Conservation (phyloP, 306 rosid genomes). For the Mimosa bimucronata region DNA sequence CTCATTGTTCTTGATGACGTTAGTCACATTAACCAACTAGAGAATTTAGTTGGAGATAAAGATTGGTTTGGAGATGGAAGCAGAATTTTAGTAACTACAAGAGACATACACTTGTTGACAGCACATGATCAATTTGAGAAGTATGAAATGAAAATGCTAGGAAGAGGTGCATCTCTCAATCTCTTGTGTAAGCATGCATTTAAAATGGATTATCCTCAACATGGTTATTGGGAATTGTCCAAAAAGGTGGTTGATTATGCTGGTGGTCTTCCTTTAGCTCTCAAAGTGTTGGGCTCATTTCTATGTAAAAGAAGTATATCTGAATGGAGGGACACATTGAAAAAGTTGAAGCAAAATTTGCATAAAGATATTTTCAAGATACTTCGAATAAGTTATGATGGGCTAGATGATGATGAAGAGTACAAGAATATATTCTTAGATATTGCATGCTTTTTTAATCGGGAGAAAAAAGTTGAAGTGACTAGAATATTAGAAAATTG, state of each 20-base stretch:
- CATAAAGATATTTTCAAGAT: not conserved
- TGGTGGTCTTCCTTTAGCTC: slow-evolving; percentile 24
- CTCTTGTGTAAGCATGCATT: not conserved
- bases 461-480: not conserved
- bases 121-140: not conserved
- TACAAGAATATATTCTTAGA: slow-evolving; percentile 17
- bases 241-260: not conserved
- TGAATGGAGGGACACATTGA: not conserved
- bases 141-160: not conserved
- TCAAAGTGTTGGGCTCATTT: slow-evolving; percentile 3
- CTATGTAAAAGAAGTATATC: not conserved
- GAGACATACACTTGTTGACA: not conserved
- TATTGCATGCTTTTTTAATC: slow-evolving; percentile 16
- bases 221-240: slow-evolving; percentile 4
- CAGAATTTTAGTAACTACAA: not conserved
- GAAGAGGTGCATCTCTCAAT: slow-evolving; percentile 5
- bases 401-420: not conserved
- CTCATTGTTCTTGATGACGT: slow-evolving; percentile 9
- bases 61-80: slow-evolving; percentile 1
- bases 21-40: not conserved
- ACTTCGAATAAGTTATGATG: slow-evolving; percentile 29
- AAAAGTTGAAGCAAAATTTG: not conserved
- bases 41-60: not conserved
- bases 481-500: not conserved
- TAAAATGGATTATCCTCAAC: not conserved